Base-by-base conservation (phyloP, 805 yeast genomes). In the Yarrowia phangngaensis region DNA sequence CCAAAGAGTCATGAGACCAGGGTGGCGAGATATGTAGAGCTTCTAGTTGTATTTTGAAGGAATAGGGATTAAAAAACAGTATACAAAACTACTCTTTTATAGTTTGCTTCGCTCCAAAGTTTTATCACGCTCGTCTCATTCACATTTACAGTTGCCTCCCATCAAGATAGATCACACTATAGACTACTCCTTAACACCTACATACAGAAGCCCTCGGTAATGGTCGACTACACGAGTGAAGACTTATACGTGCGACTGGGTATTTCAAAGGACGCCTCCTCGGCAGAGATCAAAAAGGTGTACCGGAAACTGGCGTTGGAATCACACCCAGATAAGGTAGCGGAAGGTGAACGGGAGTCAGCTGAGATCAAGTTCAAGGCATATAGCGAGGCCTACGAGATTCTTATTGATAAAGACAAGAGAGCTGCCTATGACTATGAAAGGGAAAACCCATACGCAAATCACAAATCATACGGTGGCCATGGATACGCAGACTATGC, bases 251-350 rank as follows among this genome's bases (percentile, higher is more conserved):
- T 76, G 35, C 68, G 84, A 3, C 71, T 88, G 16, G 95, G 86
- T 28, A 78, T 88, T 4, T 76, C 75, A 6, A 62, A 71, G 2
- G 70, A 75, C 14, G 95, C 96, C 0, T 66, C 86, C 1, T 65
- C 76, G 23, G 67, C 66, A 1, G 96, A 89, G 54, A 85, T 90
- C 61, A 82, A 82, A 58, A 80, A 76, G 63, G 95, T 96, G 0
- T 90, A 86, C 65, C 74, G 94, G 55, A 83, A 80, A 57, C 72
- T 87, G 40, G 97, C 97, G 8, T 71, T 90, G 29, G 70, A 71
- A 52, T 77, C 80, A 58, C 97, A 90, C 65, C 97, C 97, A 0
- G 97, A 90, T 64, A 90, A 92, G 62, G 88, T 78, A 1, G 62
- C 77, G 0, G 85, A 79, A 55, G 78, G 75, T 8, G 78, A 78